Conservation (phyloP, 2,329 filamentous ascomycete genomes). For the Cadophora sp. region DNA sequence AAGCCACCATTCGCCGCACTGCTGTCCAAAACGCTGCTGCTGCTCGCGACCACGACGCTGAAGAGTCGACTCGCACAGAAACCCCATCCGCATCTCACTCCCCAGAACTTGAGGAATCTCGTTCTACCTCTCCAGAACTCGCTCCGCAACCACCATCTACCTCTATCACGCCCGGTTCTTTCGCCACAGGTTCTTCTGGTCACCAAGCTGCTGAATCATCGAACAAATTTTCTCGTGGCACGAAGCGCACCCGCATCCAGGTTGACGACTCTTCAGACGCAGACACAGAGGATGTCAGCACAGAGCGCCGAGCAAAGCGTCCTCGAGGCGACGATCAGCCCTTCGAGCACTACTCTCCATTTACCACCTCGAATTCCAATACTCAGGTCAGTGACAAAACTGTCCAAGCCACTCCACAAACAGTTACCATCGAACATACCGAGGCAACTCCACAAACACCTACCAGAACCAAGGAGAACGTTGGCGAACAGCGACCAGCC, state of each 20-base stretch:
- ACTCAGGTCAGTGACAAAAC: not conserved
- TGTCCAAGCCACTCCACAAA: not conserved
- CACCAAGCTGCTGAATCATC: slow-evolving; percentile 14
- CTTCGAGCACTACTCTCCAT: slow-evolving; percentile 5
- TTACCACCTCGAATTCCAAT: not conserved
- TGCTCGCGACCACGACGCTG: slow-evolving; percentile 12
- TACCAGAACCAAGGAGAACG: not conserved
- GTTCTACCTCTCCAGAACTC: slow-evolving; percentile 9
- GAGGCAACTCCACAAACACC: not conserved
- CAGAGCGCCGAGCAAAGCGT: slow-evolving; percentile 1
- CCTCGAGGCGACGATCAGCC: slow-evolving; percentile 4
- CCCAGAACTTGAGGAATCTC: slow-evolving; percentile 7
- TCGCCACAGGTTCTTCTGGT: slow-evolving; percentile 3
- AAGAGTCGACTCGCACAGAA: slow-evolving; percentile 8
- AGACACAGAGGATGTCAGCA: not conserved
- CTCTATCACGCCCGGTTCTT: not conserved
- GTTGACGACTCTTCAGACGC: not conserved
- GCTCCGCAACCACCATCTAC: not conserved
- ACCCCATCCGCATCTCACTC: slow-evolving; percentile 7
- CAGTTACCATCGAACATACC: not conserved
- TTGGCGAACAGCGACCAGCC: slow-evolving; percentile 2
- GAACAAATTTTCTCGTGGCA: not conserved
- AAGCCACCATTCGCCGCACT: not conserved
- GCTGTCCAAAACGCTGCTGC: not conserved
- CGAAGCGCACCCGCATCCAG: not conserved